Evolutionary conservation across 805 yeast genomes (phyloP).

Genomic region (Kazachstania kunashirensis): DNA sequence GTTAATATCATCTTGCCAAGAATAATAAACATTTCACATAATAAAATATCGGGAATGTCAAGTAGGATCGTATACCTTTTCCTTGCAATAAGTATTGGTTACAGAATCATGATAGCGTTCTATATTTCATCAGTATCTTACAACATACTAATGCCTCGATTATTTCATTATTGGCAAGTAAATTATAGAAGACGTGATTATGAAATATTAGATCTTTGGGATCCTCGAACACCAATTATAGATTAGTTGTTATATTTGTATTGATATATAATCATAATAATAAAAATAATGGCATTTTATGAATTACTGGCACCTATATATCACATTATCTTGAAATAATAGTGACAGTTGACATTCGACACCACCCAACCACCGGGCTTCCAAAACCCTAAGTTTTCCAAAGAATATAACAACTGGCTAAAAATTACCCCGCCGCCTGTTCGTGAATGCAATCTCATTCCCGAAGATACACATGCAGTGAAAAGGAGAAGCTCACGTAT

Average conservation of each 20-base stretch:
- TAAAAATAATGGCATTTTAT: no score
- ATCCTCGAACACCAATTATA: conserved; percentile 13
- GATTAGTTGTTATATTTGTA: conserved; percentile 4
- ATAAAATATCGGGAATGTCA: conserved; percentile 11
- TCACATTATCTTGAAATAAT: no score
- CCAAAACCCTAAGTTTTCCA: no score
- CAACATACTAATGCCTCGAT: conserved; percentile 18
- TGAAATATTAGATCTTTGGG: conserved; percentile 15
- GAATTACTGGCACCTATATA: no score
- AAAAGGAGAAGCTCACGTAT: no score
- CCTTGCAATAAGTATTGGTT: conserved; percentile 16
- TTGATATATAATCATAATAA: no score
- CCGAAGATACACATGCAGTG: no score
- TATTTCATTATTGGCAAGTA: conserved; percentile 27
- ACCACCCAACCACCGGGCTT: conserved; percentile 1
- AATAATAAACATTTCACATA: conserved; percentile 11
- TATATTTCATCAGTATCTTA: conserved; percentile 13
- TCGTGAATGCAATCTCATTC: no score
- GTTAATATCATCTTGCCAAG: conserved; percentile 26
- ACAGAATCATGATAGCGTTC: conserved; percentile 15
- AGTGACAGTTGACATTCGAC: neutral
- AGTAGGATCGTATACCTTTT: conserved; percentile 20
- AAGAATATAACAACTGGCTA: no score
- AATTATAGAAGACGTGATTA: conserved; percentile 15
- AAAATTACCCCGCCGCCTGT: no score